These are phyloP conservation scores for Colletotrichum chlorophyti DNA, from an alignment of 2,329 filamentous ascomycete genomes.

Conservation along the genomic window DNA sequence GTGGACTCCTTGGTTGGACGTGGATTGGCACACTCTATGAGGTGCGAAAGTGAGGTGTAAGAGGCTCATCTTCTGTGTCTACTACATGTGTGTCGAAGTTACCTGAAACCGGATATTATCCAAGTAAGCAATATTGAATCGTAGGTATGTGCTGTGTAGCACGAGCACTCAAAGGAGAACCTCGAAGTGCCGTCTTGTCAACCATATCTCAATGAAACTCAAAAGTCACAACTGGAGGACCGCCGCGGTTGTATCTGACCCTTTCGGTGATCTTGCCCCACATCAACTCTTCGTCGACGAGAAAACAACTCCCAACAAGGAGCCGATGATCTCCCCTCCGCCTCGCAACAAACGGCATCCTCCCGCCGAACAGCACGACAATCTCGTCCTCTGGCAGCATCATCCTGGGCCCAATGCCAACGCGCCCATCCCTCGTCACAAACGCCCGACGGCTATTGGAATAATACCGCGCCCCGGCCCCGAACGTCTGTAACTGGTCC, in stretches of 20 bases:
- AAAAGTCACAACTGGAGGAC: constrained; percentile 8
- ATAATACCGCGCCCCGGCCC: neutral
- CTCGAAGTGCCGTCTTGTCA: neutral
- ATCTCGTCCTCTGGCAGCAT: constrained; percentile 26
- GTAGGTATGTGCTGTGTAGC: no score
- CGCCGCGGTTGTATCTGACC: constrained; percentile 11
- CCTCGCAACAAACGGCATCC: constrained; percentile 28
- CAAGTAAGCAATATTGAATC: no score
- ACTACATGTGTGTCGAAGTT: no score
- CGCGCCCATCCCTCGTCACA: constrained; percentile 16
- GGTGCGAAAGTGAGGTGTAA: no score
- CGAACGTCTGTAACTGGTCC: constrained; percentile 5
- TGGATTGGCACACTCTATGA: no score
- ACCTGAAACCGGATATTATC: no score
- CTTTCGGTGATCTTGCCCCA: constrained; percentile 23
- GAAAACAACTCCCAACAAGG: constrained; percentile 24
- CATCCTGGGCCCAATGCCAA: constrained; percentile 26
- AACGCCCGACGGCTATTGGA: constrained; percentile 16
- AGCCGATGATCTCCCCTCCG: constrained; percentile 11
- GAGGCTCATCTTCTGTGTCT: no score
- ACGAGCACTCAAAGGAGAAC: no score
- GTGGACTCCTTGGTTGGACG: no score
- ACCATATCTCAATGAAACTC: constrained; percentile 2
- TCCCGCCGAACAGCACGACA: constrained; percentile 25
- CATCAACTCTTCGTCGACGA: constrained; percentile 29